Evolutionary conservation across 176 grass and related monocot genomes (phyloP).

Genomic region (Oryza coarctata): DNA sequence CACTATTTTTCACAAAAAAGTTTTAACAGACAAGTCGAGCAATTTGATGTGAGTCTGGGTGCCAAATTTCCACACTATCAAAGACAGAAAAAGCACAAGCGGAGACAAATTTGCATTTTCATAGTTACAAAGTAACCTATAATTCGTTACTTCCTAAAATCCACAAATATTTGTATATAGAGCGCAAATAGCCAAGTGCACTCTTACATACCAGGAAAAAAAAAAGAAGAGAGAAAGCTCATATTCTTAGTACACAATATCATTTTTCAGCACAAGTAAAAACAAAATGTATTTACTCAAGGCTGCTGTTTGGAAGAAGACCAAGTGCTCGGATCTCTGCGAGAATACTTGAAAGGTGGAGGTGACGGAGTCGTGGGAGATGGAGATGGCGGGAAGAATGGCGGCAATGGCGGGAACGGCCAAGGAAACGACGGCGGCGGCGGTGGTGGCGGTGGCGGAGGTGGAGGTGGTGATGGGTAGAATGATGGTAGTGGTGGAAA

Average conservation of each 20-base stretch:
- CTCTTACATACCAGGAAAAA: not conserved
- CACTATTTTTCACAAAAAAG: no score
- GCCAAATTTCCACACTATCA: no score
- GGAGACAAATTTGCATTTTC: not conserved
- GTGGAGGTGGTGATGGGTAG: conserved; percentile 40
- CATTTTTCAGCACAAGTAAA: not conserved
- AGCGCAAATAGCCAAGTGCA: not conserved
- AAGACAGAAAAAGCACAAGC: not conserved
- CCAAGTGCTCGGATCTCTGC: conserved; percentile 43
- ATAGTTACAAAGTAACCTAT: not conserved
- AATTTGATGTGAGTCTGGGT: no score
- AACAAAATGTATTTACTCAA: conserved; percentile 8
- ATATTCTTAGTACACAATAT: conserved; percentile 17
- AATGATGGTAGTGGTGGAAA: conserved; percentile 35
- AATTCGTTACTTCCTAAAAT: not conserved
- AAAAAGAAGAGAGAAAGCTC: not conserved
- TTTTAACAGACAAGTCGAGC: no score
- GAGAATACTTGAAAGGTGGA: conserved; percentile 17
- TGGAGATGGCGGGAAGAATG: conserved; percentile 44
- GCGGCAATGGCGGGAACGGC: conserved; percentile 61
- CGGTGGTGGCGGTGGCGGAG: conserved; percentile 33
- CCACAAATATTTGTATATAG: not conserved
- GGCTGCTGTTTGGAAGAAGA: conserved; percentile 26
- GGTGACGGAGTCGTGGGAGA: conserved; percentile 41
- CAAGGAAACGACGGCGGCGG: conserved; percentile 46